Evolutionary conservation across 1,284 basidiomycete genomes (phyloP).

Genomic region (Leccinum brunneo-olivaceum): DNA sequence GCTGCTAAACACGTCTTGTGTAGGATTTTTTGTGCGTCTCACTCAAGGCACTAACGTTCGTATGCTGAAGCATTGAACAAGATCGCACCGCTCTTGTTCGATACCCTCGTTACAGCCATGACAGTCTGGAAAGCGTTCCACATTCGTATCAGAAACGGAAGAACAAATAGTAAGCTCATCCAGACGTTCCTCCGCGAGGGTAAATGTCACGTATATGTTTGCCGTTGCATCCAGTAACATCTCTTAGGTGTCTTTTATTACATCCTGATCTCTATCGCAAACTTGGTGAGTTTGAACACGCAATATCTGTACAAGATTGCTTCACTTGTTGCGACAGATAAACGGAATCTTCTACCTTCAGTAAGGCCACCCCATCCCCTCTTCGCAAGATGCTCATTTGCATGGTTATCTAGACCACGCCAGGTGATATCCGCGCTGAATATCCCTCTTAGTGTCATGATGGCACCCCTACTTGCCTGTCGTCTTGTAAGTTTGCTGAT

Average conservation of each 20-base stretch:
- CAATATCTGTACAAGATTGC: background rate
- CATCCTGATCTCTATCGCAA: constrained; percentile 72
- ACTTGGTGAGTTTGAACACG: constrained; percentile 38
- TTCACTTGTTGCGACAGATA: constrained; percentile 33
- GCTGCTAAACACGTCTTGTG: constrained; percentile 10
- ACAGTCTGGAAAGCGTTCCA: constrained; percentile 68
- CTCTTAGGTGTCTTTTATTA: constrained; percentile 66
- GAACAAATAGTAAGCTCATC: constrained; percentile 69
- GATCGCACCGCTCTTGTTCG: constrained; percentile 74
- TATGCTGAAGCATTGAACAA: constrained; percentile 25
- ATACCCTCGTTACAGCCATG: constrained; percentile 71
- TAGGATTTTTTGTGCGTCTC: constrained; percentile 64
- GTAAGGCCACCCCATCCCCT: constrained; percentile 33
- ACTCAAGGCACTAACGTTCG: background rate
- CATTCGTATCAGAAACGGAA: constrained; percentile 64
- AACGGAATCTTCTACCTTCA: constrained; percentile 80
- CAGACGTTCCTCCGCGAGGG: constrained; percentile 79
- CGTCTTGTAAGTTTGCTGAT: constrained; percentile 44
- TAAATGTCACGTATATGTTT: constrained; percentile 23
- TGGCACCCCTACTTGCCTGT: constrained; percentile 71
- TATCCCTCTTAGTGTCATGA: constrained; percentile 80
- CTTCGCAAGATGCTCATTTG: constrained; percentile 6
- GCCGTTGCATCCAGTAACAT: constrained; percentile 4
- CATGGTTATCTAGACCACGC: constrained; percentile 46
- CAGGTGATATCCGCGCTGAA: constrained; percentile 78